Base-by-base conservation (phyloP, 176 grass and related monocot species). In the Luzula sylvatica region DNA sequence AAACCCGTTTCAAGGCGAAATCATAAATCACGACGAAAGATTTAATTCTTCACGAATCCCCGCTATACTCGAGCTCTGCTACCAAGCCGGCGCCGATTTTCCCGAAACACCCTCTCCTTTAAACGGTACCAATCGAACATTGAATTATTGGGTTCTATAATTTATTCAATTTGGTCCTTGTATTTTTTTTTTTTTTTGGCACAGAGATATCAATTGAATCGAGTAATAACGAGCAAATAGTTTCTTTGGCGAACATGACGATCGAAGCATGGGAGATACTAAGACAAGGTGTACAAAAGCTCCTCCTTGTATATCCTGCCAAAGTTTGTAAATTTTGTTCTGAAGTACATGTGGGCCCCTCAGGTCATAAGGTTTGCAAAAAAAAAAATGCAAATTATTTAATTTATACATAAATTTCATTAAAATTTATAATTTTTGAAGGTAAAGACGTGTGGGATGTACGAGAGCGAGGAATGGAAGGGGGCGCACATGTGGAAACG, bases 401-500 rank as follows among this genome's bases (percentile, higher is more conserved):
- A n/a, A n/a, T 35, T 35, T 35, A 7, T 7, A 35, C 30, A 35
- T 35, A 35, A 35, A 7, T 35, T 9, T 7, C 30, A 35, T 35
- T 7, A 9, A 7, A 35, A 35, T 7, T 35, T 35, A 35, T 35
- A 4, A 7, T 35, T 35, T 35, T 35, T 35, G 9, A 35, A 35
- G 30, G 84, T 78, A 21, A 82, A 80, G 44, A 81, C 75, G 66
- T 96, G 84, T 71, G 90, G 90, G 23, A 68, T 96, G 19, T 96
- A 88, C 20, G 78, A 89, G 49, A 75, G 66, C 46, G 74, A 96
- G 67, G 68, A 72, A 19, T 96, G 90, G 90, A 70, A 64, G 52
- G 90, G 84, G 24, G 53, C 60, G 30, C 90, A 96, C 67, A 74
- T 67, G 45, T 96, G 90, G 84, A 96, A 86, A 35, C 78, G 74